Evolutionary conservation across 345 rosid genomes (phyloP).

Genomic region (Garcia nutans): DNA sequence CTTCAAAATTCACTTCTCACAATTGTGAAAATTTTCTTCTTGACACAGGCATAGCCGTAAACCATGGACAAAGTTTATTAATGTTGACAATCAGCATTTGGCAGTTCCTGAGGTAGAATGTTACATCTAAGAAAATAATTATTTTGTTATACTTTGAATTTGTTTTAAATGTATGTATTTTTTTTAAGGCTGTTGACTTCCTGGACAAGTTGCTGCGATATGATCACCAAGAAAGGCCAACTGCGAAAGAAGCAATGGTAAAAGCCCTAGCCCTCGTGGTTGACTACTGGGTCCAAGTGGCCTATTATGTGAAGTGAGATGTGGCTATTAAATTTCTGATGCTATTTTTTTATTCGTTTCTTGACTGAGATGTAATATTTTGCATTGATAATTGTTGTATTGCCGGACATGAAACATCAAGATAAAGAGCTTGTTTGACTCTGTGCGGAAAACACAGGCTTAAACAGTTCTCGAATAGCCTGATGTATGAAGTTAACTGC

Average conservation of each 20-base stretch:
- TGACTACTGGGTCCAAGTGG: neutral
- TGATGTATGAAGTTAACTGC: neutral
- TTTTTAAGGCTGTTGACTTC: constrained; percentile 79
- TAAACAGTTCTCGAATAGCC: neutral
- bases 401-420: neutral
- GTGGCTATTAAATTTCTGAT: neutral
- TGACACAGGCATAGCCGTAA: constrained; percentile 77
- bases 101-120: constrained; percentile 82
- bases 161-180: constrained; percentile 1
- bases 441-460: neutral
- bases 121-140: neutral
- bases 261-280: neutral
- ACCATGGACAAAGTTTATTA: constrained; percentile 89
- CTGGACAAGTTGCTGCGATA: constrained; percentile 91
- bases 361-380: neutral
- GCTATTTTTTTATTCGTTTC: neutral
- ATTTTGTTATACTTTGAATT: neutral
- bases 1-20: neutral
- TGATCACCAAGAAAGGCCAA: constrained; percentile 97
- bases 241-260: constrained; percentile 99
- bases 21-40: constrained; percentile 3
- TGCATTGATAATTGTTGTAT: neutral
- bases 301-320: neutral
- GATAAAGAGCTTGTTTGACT: neutral
- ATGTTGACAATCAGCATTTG: constrained; percentile 83